Conservation (phyloP, 1,139 yeast species). For the Suhomyces wounanorum region DNA sequence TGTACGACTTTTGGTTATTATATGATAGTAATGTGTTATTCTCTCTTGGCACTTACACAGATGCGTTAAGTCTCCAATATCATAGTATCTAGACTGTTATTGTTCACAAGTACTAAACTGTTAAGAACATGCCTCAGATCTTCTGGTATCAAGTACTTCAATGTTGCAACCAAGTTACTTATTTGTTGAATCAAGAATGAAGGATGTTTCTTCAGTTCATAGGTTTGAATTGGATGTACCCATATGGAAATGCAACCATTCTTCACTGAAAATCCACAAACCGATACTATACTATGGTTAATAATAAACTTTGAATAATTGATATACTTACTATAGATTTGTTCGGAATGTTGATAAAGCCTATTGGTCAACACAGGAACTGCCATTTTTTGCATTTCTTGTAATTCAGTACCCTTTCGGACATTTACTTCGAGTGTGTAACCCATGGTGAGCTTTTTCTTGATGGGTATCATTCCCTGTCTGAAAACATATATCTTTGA, state of each 20-base stretch:
- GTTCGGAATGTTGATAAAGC: constrained; percentile 10
- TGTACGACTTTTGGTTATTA: no score
- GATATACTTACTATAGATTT: not conserved
- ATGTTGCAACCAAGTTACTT: not conserved
- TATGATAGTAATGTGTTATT: no score
- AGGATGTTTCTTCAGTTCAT: not conserved
- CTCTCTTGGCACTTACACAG: not conserved
- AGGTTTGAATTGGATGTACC: constrained; percentile 8
- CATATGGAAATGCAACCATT: constrained; percentile 4
- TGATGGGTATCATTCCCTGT: constrained; percentile 15
- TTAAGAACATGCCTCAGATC: not conserved
- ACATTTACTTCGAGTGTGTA: constrained; percentile 27
- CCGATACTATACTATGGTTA: constrained; percentile 11
- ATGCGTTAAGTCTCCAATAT: not conserved
- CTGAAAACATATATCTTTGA: constrained; percentile 12
- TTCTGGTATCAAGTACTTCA: not conserved
- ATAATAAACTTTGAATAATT: not conserved
- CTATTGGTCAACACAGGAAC: constrained; percentile 10
- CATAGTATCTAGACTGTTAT: not conserved
- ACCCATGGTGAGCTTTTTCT: constrained; percentile 36
- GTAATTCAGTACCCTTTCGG: not conserved
- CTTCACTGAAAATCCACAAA: constrained; percentile 12
- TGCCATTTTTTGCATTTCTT: constrained; percentile 8
- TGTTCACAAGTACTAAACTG: constrained; percentile 4
- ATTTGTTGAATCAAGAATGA: constrained; percentile 1